Evolutionary conservation across 805 yeast species (phyloP), one percentile per base, ranked within the genome.

Genomic region (Diddensiella caesifluorescens): DNA sequence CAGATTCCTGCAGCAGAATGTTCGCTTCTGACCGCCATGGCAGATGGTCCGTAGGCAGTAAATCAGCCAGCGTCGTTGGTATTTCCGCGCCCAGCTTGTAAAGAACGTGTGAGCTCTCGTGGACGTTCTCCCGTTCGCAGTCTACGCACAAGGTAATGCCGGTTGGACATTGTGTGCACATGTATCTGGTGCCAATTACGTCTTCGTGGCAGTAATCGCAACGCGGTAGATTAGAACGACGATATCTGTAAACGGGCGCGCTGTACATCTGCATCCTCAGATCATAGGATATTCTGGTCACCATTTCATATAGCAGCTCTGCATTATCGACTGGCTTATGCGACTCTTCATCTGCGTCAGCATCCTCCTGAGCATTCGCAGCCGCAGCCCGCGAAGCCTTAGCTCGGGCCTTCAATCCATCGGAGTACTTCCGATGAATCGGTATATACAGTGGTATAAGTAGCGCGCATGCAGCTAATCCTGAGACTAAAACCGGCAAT

Each of bases 111-210:
- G 47, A 34, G 15, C 41, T 39, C 9, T 42, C 42, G 35, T 56
- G 60, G 13, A 38, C 26, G 22, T 51, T 56, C 12, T 38, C 25
- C 1, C 48, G 45, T 47, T 69, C 71, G 50, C 73, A 69, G 3
- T 48, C 33, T 31, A 65, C 65, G 52, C 81, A 75, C 35, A 75
- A 54, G 50, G 74, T 79, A 51, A 61, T 71, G 53, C 74, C 70
- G 3, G 50, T 49, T 52, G 10, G 9, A 25, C 81, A 75, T 25
- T 73, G 68, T 22, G 69, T 47, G 54, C 81, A 75, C 32, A 67
- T 61, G 53, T 64, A 75, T 39, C 80, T 65, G 6, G 57, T 45
- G 10, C 80, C 81, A 15, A 70, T 41, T 20, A 39, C 25, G 3
- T 55, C 54, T 15, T 46, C 38, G 31, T 46, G 54, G 13, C 68